Percentiles rank a stretch among this genome's conserved stretches.
phyloP scores from a whole-genome alignment of 768 basidiomycete species.

The Hortiboletus flavorubellus region DNA sequence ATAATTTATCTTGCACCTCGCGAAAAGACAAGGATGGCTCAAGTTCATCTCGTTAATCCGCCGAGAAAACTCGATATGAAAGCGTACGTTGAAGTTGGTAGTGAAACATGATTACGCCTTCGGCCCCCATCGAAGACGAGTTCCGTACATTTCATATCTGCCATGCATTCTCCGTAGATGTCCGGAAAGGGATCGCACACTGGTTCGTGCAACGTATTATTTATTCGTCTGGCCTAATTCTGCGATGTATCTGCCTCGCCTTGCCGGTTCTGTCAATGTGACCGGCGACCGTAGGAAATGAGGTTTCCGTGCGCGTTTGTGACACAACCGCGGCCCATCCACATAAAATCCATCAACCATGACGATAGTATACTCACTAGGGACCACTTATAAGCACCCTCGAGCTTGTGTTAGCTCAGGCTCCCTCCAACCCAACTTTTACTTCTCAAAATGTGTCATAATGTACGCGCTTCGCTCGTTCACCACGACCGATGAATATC shows the following conservation, averaged over 20 bases:
- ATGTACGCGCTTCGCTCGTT: conserved; percentile 43
- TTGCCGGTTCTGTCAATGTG: conserved; percentile 32
- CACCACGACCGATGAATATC: background rate
- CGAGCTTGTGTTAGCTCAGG: conserved; percentile 12
- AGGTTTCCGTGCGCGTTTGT: conserved; percentile 38
- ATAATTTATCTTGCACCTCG: conserved; percentile 23
- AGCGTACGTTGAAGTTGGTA: background rate
- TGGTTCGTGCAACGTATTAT: conserved; percentile 22
- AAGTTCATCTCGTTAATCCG: conserved; percentile 16
- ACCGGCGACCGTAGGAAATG: conserved; percentile 35
- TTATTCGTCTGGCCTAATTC: conserved; percentile 16
- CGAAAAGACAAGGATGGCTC: conserved; percentile 16
- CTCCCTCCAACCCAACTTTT: conserved; percentile 17
- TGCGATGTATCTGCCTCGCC: conserved; percentile 35
- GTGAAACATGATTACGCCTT: background rate
- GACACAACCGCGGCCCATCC: conserved; percentile 27
- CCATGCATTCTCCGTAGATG: conserved; percentile 10
- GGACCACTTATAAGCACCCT: conserved; percentile 19
- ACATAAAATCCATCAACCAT: conserved; percentile 28
- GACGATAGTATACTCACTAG: conserved; percentile 11
- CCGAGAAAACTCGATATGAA: conserved; percentile 13
- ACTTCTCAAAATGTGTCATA: conserved; percentile 59
- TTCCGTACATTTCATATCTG: conserved; percentile 12
- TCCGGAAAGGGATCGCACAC: conserved; percentile 7
- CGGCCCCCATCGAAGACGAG: conserved; percentile 4